Evolutionary conservation across 2,329 filamentous ascomycete genomes (phyloP), one percentile per base, ranked within the genome.

Genomic region (Gremmenia infestans): DNA sequence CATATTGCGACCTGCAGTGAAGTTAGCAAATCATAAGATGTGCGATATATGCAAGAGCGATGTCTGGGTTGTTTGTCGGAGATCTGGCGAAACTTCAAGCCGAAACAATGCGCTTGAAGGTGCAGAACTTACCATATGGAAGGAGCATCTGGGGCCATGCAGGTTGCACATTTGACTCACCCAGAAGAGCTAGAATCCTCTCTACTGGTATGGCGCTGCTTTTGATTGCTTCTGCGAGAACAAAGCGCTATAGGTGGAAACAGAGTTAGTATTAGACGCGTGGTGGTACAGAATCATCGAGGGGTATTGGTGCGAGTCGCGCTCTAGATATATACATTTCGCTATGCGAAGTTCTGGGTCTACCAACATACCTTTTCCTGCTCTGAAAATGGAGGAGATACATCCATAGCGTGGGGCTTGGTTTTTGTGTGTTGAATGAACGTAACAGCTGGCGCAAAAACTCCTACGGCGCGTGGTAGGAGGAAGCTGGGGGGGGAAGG

Each of bases 191-290:
- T 60, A 75, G 71, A 60, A 80, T 72, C 60, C 76, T 67, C 54
- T 72, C 71, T 57, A 74, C 71, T 43, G 73, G 70, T 54, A 78
- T 70, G 45, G 71, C 68, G 55, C 73, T 72, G 43, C 71, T 71
- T 66, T 78, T 81, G 62, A 81, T 71, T 60, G 78, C 75, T 65
- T 81, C 78, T 63, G 78, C 74, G 60, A 81, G 72, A 55, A 81
- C 67, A 64, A 74, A 74, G 55, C 66, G 68, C 68, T 70, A 57
- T 55, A 56, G 47, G 42, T 14, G 50, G 55, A 36, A 42, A 42
- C 53, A 50, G 48, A 47, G 61, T 67, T 57, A 67, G 63, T 60
- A 55, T 57, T 60, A 61, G 46, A 61, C 52, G 57, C 58, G 57
- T 48, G 46, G 55, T 51, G 48, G 48, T 32, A 55, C 46, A 58